Evolutionary conservation across 2,329 filamentous ascomycete genomes (phyloP), one percentile per base, ranked within the genome.

Genomic region (Hyphodiscus sp.): DNA sequence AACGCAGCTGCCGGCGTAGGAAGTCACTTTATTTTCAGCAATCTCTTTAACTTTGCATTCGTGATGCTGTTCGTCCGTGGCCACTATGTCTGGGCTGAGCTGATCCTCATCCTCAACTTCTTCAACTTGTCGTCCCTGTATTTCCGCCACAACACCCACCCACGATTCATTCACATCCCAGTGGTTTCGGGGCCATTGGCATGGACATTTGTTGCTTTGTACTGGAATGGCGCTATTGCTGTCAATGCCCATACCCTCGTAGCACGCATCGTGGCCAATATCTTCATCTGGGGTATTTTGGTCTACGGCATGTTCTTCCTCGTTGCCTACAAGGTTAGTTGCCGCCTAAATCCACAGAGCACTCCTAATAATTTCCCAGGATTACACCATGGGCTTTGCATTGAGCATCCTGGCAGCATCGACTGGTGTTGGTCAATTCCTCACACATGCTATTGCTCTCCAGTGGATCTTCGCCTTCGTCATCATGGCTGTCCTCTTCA

Each of bases 381-480:
- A 86, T 63, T 85, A 85, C 69, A 86, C 87, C 20, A 86, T 95
- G 67, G 89, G 91, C 1, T 89, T 94, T 68, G 83, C 82, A 51
- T 77, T 96, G 63, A 87, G 83, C 61, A 77, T 91, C 45, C 74
- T 95, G 46, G 74, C 82, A 1, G 83, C 89, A 5, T 82, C 89
- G 18, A 82, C 95, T 43, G 89, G 88, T 13, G 82, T 94, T 16
- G 80, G 82, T 15, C 91, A 96, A 69, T 84, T 95, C 72, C 74
- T 83, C 49, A 77, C 79, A 64, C 83, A 90, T 68, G 70, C 85
- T 55, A 76, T 95, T 61, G 87, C 89, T 7, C 76, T 95, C 59
- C 91, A 96, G 73, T 95, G 90, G 90, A 92, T 95, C 71, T 95
- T 95, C 68, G 87, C 90, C 33, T 94, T 95, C 66, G 76, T 83